Evolutionary conservation across 148 eudicot genomes (phyloP).

Genomic region (Dysphania ambrosioides): DNA sequence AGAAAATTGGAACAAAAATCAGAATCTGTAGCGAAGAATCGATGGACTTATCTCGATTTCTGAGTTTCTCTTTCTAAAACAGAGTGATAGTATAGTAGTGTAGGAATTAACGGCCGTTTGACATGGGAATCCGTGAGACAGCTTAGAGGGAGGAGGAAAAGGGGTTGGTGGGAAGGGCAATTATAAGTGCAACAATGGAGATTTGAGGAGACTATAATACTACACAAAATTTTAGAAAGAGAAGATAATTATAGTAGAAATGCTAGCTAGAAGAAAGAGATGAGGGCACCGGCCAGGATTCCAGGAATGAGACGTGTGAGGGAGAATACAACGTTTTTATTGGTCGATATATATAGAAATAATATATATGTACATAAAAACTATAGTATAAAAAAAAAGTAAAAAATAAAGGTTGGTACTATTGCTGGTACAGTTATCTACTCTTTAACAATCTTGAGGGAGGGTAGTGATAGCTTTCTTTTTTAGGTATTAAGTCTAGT

Average conservation of each 20-base stretch:
- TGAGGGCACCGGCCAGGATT: constrained; percentile 32
- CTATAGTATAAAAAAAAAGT: background rate
- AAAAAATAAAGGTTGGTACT: background rate
- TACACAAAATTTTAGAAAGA: background rate
- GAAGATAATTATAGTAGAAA: too few species aligned
- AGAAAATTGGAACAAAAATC: constrained; percentile 5
- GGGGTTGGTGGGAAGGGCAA: constrained; percentile 9
- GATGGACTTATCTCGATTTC: background rate
- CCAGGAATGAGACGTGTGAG: constrained; percentile 24
- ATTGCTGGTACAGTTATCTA: too few species aligned
- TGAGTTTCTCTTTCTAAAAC: background rate
- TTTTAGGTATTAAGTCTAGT: background rate
- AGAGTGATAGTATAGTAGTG: background rate
- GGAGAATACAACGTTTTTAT: constrained; percentile 5
- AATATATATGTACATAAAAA: background rate
- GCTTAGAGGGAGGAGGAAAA: constrained; percentile 16
- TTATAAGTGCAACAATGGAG: constrained; percentile 13
- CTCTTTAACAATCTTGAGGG: constrained; percentile 12
- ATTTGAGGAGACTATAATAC: background rate
- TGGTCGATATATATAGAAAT: constrained; percentile 8
- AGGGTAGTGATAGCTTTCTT: background rate
- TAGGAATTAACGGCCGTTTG: background rate
- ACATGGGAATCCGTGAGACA: background rate
- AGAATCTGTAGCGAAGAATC: background rate
- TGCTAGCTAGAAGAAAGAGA: background rate